Base-by-base conservation (phyloP, 2,329 filamentous ascomycete genomes). In the Geosmithia putterillii region DNA sequence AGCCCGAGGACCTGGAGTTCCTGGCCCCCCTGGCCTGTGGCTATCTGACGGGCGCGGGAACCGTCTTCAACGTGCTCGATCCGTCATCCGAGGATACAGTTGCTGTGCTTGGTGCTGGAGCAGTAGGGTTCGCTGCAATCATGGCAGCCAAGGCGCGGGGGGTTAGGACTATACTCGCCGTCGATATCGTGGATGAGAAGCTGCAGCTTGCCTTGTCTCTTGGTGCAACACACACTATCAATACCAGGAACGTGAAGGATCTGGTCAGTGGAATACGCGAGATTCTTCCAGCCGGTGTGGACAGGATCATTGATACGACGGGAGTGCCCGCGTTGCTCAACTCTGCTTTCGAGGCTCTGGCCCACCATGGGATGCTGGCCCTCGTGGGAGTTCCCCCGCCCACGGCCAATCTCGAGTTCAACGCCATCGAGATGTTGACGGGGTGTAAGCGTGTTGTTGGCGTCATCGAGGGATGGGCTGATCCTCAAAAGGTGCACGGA, bases 21-120 rank as follows among this genome's bases (percentile, higher is more conserved):
- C 45, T 60, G 9, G 52, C 58, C 15, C 43, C 43, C 2, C 36
- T 61, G 7, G 61, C 61, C 0, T 64, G 61, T 43, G 61, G 61
- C 1, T 49, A 63, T 18, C 60, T 62, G 43, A 64, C 61, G 1
- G 61, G 61, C 18, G 56, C 54, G 4, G 60, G 61, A 3, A 59
- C 60, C 0, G 51, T 64, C 3, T 32, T 60, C 5, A 62, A 64
- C 25, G 49, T 58, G 1, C 56, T 55, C 22, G 51, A 47, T 23
- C 48, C 43, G 0, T 54, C 48, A 1, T 3, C 49, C 21, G 19
- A 54, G n/a, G 57, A 50, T 43, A 52, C 50, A 4, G 44, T 64
- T 1, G 53, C 57, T 0, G 51, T 64, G 2, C 56, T 57, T 14
- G 61, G 61, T 3, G 56, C 60, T 42, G 61, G 60, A 1, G 53